A percentile compares a stretch with the other conserved stretches of the same genome.
phyloP scores from a whole-genome alignment of 2,329 filamentous ascomycete genomes.

The Sordariomycetes sp. region DNA sequence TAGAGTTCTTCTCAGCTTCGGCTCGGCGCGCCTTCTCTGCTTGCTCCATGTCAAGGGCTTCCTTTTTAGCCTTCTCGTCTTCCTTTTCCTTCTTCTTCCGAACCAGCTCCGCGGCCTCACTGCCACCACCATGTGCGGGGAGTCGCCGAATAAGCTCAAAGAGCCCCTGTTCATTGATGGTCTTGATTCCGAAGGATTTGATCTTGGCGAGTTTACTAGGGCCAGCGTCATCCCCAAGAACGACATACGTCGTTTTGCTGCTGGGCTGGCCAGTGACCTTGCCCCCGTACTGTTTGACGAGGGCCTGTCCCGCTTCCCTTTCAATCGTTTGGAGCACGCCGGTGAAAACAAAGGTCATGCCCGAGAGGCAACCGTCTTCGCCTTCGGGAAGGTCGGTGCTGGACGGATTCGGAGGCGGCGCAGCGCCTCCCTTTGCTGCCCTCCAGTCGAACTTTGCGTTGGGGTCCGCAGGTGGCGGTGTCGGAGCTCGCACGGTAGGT shows the following conservation, averaged over 20 bases:
- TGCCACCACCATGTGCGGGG: slow-evolving; percentile 77
- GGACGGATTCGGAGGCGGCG: slow-evolving; percentile 50
- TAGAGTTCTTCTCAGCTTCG: slow-evolving; percentile 40
- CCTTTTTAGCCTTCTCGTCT: slow-evolving; percentile 68
- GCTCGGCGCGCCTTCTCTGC: slow-evolving; percentile 56
- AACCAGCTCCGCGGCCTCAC: slow-evolving; percentile 77
- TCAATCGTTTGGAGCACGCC: slow-evolving; percentile 72
- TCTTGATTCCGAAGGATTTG: slow-evolving; percentile 66
- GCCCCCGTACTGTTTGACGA: slow-evolving; percentile 90
- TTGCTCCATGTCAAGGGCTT: slow-evolving; percentile 75
- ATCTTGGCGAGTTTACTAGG: slow-evolving; percentile 91
- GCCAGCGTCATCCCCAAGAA: slow-evolving; percentile 82
- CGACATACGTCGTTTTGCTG: slow-evolving; percentile 87
- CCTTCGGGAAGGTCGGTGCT: slow-evolving; percentile 68
- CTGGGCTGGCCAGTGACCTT: slow-evolving; percentile 81
- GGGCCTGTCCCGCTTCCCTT: slow-evolving; percentile 71
- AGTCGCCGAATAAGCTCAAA: slow-evolving; percentile 74
- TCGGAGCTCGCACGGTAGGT: slow-evolving; percentile 70
- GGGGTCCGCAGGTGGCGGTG: slow-evolving; percentile 64
- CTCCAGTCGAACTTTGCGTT: slow-evolving; percentile 66
- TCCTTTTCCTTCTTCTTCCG: slow-evolving; percentile 79
- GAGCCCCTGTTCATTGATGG: slow-evolving; percentile 86
- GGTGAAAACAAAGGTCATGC: slow-evolving; percentile 90
- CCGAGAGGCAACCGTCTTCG: slow-evolving; percentile 79
- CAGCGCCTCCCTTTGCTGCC: slow-evolving; percentile 40